Evolutionary conservation across 805 yeast species (phyloP).

Genomic region (Kockiozyma suomiensis): DNA sequence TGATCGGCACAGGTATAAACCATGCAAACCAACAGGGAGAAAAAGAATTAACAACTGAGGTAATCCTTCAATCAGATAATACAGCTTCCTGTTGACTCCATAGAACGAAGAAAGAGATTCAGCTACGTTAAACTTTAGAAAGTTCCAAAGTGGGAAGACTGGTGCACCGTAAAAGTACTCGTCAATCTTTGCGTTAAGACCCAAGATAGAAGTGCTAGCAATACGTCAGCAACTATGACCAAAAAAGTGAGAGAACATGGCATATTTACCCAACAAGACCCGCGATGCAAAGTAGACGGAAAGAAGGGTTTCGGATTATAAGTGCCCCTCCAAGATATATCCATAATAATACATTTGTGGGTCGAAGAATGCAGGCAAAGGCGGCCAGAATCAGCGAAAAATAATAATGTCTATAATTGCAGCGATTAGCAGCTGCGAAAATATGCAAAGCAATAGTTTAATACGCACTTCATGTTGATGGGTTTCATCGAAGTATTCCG

Average conservation of each 20-base stretch:
- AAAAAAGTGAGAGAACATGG: not conserved
- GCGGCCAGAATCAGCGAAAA: constrained; percentile 45
- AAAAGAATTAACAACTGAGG: constrained; percentile 73
- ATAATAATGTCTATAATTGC: constrained; percentile 33
- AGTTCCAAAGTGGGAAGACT: constrained; percentile 60
- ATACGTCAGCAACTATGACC: not conserved
- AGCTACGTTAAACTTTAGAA: constrained; percentile 75
- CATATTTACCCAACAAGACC: constrained; percentile 30
- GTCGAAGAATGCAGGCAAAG: constrained; percentile 59
- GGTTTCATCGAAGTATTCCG: no score
- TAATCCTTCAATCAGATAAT: constrained; percentile 78
- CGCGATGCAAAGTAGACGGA: constrained; percentile 14
- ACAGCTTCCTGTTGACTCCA: constrained; percentile 83
- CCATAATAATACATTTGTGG: constrained; percentile 86
- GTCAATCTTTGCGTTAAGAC: constrained; percentile 54
- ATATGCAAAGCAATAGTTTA: no score
- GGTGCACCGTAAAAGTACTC: constrained; percentile 56
- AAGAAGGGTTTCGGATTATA: constrained; percentile 30
- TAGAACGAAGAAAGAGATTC: constrained; percentile 76
- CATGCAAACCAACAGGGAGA: constrained; percentile 62
- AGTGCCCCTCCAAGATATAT: constrained; percentile 53
- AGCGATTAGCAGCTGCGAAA: not conserved
- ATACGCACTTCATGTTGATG: not conserved
- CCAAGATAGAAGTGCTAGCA: constrained; percentile 41
- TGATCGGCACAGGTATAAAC: constrained; percentile 40